Percentiles rank a stretch among this genome's conserved stretches.
phyloP scores from a whole-genome alignment of 306 rosid genomes.

The Castanopsis chinensis region DNA sequence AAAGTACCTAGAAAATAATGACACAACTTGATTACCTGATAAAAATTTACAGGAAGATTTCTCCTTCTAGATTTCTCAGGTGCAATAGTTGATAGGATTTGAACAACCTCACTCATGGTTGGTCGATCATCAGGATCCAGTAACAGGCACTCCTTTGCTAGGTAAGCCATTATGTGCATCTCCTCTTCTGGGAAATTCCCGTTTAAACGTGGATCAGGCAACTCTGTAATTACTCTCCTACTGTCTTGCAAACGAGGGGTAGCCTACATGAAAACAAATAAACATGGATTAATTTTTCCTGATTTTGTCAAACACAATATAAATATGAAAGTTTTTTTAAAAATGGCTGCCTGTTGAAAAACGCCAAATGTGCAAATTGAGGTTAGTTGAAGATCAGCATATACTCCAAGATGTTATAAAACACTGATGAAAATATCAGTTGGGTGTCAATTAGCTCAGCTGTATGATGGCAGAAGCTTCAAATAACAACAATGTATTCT shows the following conservation, averaged over 20 bases:
- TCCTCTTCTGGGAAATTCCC: conserved; percentile 81
- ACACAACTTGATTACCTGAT: conserved; percentile 52
- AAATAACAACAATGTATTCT: not conserved
- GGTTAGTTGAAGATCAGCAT: not conserved
- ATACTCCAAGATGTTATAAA: not conserved
- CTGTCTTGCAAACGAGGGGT: conserved; percentile 69
- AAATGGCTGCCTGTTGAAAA: not conserved
- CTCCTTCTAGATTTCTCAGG: conserved; percentile 77
- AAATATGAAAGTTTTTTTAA: not conserved
- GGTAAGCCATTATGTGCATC: conserved; percentile 85
- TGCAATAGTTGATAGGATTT: conserved; percentile 71
- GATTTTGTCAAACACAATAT: not conserved
- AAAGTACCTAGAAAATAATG: not conserved
- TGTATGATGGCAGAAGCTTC: not conserved
- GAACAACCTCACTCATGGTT: conserved; percentile 95
- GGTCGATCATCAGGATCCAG: conserved; percentile 93
- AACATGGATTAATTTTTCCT: too few species aligned
- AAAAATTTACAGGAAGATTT: conserved; percentile 50
- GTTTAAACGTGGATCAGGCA: conserved; percentile 65
- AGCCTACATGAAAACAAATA: conserved; percentile 54
- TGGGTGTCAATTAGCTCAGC: not conserved
- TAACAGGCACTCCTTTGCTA: conserved; percentile 90
- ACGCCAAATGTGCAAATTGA: not conserved
- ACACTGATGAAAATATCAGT: not conserved
- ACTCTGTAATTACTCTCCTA: conserved; percentile 56